Conservation (phyloP, 495 filamentous ascomycete species). For the Aspergillus egyptiacus region DNA sequence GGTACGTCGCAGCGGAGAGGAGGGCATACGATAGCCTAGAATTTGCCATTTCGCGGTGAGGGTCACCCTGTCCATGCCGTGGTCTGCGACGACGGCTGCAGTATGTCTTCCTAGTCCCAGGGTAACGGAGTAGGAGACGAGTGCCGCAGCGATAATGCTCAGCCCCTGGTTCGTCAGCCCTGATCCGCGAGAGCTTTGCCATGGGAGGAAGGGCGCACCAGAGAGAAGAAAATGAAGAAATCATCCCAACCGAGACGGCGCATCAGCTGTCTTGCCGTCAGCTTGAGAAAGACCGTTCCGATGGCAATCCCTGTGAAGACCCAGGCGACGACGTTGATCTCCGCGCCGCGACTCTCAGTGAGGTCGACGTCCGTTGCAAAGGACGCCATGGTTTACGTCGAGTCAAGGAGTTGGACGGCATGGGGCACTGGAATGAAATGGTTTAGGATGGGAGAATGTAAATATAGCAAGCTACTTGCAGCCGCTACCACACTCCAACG, state of each 20-base stretch:
- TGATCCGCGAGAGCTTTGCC: neutral
- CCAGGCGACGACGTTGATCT: constrained; percentile 19
- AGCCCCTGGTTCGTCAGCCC: constrained; percentile 15
- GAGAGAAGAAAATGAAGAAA: constrained; percentile 24
- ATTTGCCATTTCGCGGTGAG: no score
- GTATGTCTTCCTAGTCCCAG: constrained; percentile 23
- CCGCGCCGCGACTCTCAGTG: constrained; percentile 8
- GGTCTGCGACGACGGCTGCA: constrained; percentile 18
- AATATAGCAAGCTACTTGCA: no score
- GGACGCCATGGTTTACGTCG: no score
- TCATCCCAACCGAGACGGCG: no score
- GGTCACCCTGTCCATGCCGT: no score
- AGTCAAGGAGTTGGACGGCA: no score
- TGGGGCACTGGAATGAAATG: no score
- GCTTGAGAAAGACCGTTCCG: constrained; percentile 14
- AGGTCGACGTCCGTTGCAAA: constrained; percentile 21
- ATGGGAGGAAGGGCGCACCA: constrained; percentile 11
- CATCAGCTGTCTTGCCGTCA: constrained; percentile 16
- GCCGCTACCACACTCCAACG: no score
- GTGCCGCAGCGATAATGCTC: constrained; percentile 20
- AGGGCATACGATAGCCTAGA: constrained; percentile 16
- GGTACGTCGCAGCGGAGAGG: no score
- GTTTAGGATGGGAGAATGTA: no score
- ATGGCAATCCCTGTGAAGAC: constrained; percentile 20
- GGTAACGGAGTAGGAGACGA: constrained; percentile 20